Evolutionary conservation across 202 grass and related monocot genomes (phyloP).

Genomic region (Sporobolus alterniflorus): DNA sequence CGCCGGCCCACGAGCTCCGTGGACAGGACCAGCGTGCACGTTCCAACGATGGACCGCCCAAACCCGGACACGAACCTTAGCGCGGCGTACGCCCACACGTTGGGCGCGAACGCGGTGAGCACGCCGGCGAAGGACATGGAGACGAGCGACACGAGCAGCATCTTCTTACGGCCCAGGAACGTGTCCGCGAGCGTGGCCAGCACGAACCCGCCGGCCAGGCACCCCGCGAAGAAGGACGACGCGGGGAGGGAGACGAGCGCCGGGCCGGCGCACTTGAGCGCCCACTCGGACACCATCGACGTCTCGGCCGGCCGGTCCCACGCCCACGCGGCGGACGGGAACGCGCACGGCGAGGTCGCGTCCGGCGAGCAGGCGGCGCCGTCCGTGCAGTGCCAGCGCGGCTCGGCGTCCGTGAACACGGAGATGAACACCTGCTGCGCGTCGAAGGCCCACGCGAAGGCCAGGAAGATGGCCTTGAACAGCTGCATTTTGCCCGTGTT

Average conservation of each 20-base stretch:
- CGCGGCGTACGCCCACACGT: slow-evolving; percentile 81
- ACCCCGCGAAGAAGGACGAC: slow-evolving; percentile 79
- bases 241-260: slow-evolving; percentile 77
- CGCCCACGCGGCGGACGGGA: slow-evolving; percentile 56
- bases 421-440: slow-evolving; percentile 92
- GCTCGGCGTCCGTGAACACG: slow-evolving; percentile 84
- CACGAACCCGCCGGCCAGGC: slow-evolving; percentile 76
- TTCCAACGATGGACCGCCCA: slow-evolving; percentile 67
- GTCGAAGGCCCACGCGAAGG: slow-evolving; percentile 77
- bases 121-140: slow-evolving; percentile 71
- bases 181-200: slow-evolving; percentile 83
- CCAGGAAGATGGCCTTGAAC: slow-evolving; percentile 57
- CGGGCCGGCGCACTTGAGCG: slow-evolving; percentile 70
- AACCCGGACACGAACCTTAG: slow-evolving; percentile 76
- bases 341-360: slow-evolving; percentile 56
- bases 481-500: slow-evolving; percentile 46
- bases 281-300: slow-evolving; percentile 86
- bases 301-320: slow-evolving; percentile 59
- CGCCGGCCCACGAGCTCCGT: slow-evolving; percentile 73
- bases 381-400: slow-evolving; percentile 64
- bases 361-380: slow-evolving; percentile 32
- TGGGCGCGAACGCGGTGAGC: slow-evolving; percentile 69
- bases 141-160: slow-evolving; percentile 62
- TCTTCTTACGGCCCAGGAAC: slow-evolving; percentile 73
- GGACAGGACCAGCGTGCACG: slow-evolving; percentile 70